Evolutionary conservation across 2,329 filamentous ascomycete genomes (phyloP).

Genomic region (Aureobasidium lini): DNA sequence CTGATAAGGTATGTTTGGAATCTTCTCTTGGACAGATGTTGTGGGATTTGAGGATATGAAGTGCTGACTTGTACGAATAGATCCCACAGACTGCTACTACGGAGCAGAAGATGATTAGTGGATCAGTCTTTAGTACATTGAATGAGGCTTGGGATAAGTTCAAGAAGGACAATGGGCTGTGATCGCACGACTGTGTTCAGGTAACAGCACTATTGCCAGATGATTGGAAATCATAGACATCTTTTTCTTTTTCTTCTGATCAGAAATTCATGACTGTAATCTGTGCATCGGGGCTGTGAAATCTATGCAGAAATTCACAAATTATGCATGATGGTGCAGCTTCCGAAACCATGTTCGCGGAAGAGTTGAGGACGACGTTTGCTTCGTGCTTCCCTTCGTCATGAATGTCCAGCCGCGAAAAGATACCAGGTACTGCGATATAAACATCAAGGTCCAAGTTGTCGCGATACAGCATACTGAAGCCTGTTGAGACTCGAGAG

Average conservation of each 20-base stretch:
- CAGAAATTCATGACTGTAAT: too few species aligned
- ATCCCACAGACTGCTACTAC: slow-evolving; percentile 57
- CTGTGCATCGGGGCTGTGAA: neutral
- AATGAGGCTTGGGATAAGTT: slow-evolving; percentile 66
- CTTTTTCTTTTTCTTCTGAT: neutral
- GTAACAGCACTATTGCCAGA: neutral
- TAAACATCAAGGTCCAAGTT: too few species aligned
- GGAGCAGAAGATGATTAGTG: slow-evolving; percentile 60
- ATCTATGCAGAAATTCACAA: neutral
- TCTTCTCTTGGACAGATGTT: neutral
- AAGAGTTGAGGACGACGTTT: neutral
- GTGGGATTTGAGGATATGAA: neutral
- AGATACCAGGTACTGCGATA: too few species aligned
- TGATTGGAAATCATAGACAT: neutral
- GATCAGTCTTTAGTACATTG: slow-evolving; percentile 55
- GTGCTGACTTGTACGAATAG: slow-evolving; percentile 31
- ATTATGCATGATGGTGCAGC: neutral
- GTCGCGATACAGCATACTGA: too few species aligned
- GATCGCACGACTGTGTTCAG: neutral
- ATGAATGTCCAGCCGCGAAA: too few species aligned
- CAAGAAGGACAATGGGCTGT: slow-evolving; percentile 48
- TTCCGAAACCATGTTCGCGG: neutral
- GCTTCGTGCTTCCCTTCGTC: neutral
- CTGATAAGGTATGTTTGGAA: slow-evolving; percentile 75
- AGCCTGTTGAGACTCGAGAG: too few species aligned